Base-by-base conservation (phyloP, 2,329 filamentous ascomycete species). In the Laburnicola sp. region DNA sequence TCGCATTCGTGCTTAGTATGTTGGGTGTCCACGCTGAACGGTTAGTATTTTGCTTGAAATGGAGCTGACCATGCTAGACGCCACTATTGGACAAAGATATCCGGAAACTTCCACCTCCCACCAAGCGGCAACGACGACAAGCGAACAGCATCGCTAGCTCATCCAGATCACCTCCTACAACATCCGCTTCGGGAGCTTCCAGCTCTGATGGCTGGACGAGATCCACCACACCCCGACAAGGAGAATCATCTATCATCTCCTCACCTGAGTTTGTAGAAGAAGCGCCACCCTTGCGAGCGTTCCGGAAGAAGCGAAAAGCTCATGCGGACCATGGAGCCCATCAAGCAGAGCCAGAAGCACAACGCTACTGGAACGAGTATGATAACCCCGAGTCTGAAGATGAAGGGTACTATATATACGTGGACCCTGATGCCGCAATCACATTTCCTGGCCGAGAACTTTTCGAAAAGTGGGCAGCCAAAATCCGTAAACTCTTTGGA, bases 361-460 rank as follows among this genome's bases (percentile, higher is more conserved):
- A 73, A 60, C 53, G 70, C 44, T 94, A 93, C 67, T 95, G 90
- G 89, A 93, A 89, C 70, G 90, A 95, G 70, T 94, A 93, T 70
- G 90, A 95, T 59, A 76, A 92, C 66, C 88, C 88, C 6, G 91
- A 89, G 67, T 75, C 74, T 8, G 84, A 80, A 2, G 74, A 79
- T 10, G 80, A 84, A 21, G 80, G 82, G 31, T 81, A 80, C 27
- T 94, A 91, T 69, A 86, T 94, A 59, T 91, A 89, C 63, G 77
- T 93, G 52, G 82, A 92, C 65, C 88, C 89, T 0, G 81, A 89
- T 59, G 82, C 82, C 1, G 76, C 80, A 7, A 65, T 74, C 16
- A 75, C 75, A 30, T 87, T 89, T 48, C 84, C 86, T 0, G 86
- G 88, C 10, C 73, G 89, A 31, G 78, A 80, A 25, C 81, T 83